Evolutionary conservation across 768 basidiomycete species (phyloP), one percentile per base, ranked within the genome.

Genomic region (Macrocybe gigantea): DNA sequence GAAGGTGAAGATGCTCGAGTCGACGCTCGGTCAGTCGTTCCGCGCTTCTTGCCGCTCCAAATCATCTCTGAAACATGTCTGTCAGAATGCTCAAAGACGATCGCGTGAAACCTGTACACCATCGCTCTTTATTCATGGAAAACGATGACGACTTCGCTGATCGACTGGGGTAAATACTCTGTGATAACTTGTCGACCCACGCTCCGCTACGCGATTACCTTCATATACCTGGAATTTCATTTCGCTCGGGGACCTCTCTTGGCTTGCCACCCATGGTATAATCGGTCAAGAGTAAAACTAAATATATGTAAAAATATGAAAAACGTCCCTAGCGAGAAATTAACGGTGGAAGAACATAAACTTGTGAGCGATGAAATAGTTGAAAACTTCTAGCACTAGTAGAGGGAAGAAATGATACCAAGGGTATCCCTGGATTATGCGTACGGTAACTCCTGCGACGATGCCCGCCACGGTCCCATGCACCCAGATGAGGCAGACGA

Each of bases 1-100:
- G 91, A 97, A 65, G 90, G 90, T 11, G 94, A 95, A 50, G 95
- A 99, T 65, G 82, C 86, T 1, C 73, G 95, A 35, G 72, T 93
- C 36, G 91, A 99, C 67, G 71, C 86, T 34, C 75, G 93, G 95
- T 93, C 44, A 46, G 85, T 60, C 45, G 22, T 29, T 34, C 22
- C 33, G 41, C 11, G 31, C 45, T 34, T 40, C 7, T 34, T 22
- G 33, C 41, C 36, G 29, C 6, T 15, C 32, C 7, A 29, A 13
- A 30, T 41, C 43, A 33, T 31, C 40, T 48, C 40, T 48, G 39
- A 53, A 12, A 41, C 39, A 51, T 32, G 33, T 22, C 22, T 15
- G 32, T 12, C 40, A 94, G 93, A 41, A 88, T 95, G 85, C 68
- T 96, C 53, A 92, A 88, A 64, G 93, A 96, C 63, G 89, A 93